Percentiles rank a stretch among this genome's conserved stretches.
These are phyloP conservation scores for Mortierella sp. DNA, from an alignment of 371 early-diverging fungal genomes.

Conservation along the genomic window DNA sequence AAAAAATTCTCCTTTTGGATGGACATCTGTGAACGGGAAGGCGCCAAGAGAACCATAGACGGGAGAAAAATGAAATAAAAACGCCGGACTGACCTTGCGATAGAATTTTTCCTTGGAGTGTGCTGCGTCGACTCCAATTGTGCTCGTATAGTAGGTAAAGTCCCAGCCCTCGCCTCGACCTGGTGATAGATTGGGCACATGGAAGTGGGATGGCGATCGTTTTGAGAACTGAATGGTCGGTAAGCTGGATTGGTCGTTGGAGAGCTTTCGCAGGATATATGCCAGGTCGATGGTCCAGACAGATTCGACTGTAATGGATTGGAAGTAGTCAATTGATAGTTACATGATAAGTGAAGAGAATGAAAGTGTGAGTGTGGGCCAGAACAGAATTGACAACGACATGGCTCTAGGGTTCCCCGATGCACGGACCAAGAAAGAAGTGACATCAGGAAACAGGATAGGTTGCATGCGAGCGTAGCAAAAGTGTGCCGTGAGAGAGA, in stretches of 20 bases:
- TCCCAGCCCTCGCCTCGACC: slow-evolving; percentile 64
- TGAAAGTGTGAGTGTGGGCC: background rate
- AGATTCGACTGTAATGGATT: slow-evolving; percentile 65
- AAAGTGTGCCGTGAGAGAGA: background rate
- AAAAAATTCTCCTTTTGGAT: background rate
- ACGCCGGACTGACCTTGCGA: slow-evolving; percentile 37
- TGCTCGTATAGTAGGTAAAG: slow-evolving; percentile 91
- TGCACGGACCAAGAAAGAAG: background rate
- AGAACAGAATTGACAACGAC: background rate
- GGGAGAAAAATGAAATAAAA: background rate
- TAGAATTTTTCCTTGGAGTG: slow-evolving; percentile 80
- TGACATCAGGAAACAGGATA: background rate
- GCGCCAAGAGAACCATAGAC: background rate
- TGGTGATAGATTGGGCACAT: slow-evolving; percentile 54
- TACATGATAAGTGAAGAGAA: background rate
- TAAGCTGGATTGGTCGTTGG: slow-evolving; percentile 44
- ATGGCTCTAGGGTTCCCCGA: background rate
- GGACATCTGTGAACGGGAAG: background rate
- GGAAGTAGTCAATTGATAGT: background rate
- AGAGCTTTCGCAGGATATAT: slow-evolving; percentile 72
- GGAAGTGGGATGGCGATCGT: slow-evolving; percentile 14
- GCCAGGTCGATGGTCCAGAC: slow-evolving; percentile 93
- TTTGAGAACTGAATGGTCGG: slow-evolving; percentile 26
- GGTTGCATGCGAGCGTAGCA: background rate
- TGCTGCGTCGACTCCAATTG: slow-evolving; percentile 83